Conservation (phyloP, 208 protist genomes). For the Lotmaria passim region DNA sequence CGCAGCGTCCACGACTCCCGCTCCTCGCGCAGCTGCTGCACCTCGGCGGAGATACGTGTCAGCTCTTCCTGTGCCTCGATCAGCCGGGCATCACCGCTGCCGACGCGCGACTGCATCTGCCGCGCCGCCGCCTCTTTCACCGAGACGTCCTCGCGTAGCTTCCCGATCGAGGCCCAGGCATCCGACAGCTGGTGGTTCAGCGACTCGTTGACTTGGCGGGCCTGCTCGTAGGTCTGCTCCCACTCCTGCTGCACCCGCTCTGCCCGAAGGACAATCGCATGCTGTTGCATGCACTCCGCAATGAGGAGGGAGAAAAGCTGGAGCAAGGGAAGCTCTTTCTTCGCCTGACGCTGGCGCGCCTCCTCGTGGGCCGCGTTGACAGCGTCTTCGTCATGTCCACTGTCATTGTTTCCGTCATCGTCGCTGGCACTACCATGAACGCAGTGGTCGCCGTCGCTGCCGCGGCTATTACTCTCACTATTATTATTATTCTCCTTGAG, state of each 20-base stretch:
- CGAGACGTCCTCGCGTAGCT: slow-evolving; percentile 64
- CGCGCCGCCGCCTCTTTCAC: slow-evolving; percentile 40
- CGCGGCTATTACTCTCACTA: not conserved
- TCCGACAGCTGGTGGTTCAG: slow-evolving; percentile 71
- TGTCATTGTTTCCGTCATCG: not conserved
- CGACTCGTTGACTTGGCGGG: slow-evolving; percentile 66
- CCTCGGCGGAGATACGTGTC: slow-evolving; percentile 31
- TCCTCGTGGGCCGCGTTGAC: not conserved
- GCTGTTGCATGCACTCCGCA: slow-evolving; percentile 45
- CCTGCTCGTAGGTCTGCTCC: slow-evolving; percentile 86
- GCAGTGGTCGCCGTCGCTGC: too few relatives aligned
- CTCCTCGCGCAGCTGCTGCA: slow-evolving; percentile 61
- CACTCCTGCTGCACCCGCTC: slow-evolving; percentile 66
- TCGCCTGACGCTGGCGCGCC: not conserved
- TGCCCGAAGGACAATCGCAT: slow-evolving; percentile 22
- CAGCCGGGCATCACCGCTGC: slow-evolving; percentile 36
- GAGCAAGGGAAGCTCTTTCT: slow-evolving; percentile 29
- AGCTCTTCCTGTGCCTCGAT: slow-evolving; percentile 39
- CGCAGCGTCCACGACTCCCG: slow-evolving; percentile 26
- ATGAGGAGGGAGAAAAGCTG: slow-evolving; percentile 46
- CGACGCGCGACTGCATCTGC: slow-evolving; percentile 42
- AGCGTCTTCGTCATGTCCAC: not conserved
- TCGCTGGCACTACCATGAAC: not conserved
- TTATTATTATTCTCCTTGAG: not conserved
- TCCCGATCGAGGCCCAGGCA: slow-evolving; percentile 58